phyloP scores from a whole-genome alignment of 2,329 filamentous ascomycete genomes.

The Aspergillus luchuensis region DNA sequence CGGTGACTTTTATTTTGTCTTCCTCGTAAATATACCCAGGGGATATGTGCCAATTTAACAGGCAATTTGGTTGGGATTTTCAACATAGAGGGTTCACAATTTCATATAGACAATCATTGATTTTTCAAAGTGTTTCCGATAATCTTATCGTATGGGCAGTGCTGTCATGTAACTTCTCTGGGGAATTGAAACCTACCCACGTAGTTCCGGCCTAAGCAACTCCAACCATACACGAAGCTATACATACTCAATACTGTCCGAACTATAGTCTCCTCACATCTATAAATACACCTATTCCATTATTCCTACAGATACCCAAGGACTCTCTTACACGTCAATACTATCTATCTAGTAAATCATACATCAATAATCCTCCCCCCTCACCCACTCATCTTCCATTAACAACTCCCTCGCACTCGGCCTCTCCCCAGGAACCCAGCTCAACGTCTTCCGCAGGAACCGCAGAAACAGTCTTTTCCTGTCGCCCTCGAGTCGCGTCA shows the following conservation, averaged over 20 bases:
- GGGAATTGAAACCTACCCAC: too few species aligned
- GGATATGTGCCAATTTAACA: neutral
- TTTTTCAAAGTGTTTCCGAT: too few species aligned
- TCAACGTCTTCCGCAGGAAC: constrained; percentile 33
- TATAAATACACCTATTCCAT: too few species aligned
- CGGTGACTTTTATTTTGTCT: neutral
- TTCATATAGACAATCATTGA: neutral
- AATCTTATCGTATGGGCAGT: too few species aligned
- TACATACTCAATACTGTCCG: too few species aligned
- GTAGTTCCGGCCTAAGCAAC: too few species aligned
- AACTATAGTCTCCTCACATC: too few species aligned
- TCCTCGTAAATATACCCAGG: neutral
- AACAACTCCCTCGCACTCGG: constrained; percentile 26
- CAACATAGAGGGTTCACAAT: neutral
- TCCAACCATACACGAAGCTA: too few species aligned
- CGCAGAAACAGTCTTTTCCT: constrained; percentile 26
- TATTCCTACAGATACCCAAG: too few species aligned
- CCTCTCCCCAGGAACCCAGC: constrained; percentile 32
- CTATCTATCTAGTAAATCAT: too few species aligned
- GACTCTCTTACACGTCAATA: too few species aligned
- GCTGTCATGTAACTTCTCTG: too few species aligned
- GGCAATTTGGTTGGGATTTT: neutral
- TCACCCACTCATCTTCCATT: constrained; percentile 20
- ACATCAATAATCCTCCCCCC: constrained; percentile 16
- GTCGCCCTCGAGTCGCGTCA: constrained; percentile 26